phyloP scores from a whole-genome alignment of 1,284 basidiomycete species.

The Dichomitus squalens region DNA sequence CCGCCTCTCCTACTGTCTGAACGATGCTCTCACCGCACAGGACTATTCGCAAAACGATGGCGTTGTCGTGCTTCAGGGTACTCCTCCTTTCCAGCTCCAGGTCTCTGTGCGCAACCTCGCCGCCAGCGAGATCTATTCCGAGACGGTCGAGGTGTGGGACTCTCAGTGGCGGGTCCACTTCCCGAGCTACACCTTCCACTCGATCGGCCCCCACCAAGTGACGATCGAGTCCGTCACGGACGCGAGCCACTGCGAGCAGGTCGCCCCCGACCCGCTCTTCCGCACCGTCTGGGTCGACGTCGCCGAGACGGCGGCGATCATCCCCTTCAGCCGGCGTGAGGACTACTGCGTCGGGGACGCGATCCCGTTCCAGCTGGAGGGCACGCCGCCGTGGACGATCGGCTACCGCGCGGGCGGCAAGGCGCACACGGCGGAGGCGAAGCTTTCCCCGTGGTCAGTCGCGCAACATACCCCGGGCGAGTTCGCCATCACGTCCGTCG shows the following conservation, averaged over 20 bases:
- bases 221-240: constrained; percentile 78
- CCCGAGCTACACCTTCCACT: constrained; percentile 71
- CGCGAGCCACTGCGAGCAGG: constrained; percentile 78
- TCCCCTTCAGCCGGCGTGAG: constrained; percentile 75
- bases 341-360: constrained; percentile 93
- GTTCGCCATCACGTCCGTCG: constrained; percentile 83
- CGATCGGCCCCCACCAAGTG: constrained; percentile 82
- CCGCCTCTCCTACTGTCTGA: constrained; percentile 76
- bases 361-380: constrained; percentile 91
- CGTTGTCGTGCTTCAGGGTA: constrained; percentile 67
- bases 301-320: constrained; percentile 92
- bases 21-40: constrained; percentile 62
- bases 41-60: constrained; percentile 60
- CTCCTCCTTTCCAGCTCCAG: constrained; percentile 85
- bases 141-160: constrained; percentile 61
- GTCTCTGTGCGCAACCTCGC: constrained; percentile 78
- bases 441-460: constrained; percentile 81
- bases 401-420: constrained; percentile 87
- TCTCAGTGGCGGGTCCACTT: constrained; percentile 78
- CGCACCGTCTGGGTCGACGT: constrained; percentile 83
- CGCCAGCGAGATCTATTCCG: constrained; percentile 61
- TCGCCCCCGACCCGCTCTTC: constrained; percentile 63
- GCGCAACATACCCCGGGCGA: constrained; percentile 81
- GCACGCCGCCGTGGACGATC: constrained; percentile 94
- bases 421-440: constrained; percentile 73